Evolutionary conservation across 345 rosid genomes (phyloP).

Genomic region (Salix koriyanagi): DNA sequence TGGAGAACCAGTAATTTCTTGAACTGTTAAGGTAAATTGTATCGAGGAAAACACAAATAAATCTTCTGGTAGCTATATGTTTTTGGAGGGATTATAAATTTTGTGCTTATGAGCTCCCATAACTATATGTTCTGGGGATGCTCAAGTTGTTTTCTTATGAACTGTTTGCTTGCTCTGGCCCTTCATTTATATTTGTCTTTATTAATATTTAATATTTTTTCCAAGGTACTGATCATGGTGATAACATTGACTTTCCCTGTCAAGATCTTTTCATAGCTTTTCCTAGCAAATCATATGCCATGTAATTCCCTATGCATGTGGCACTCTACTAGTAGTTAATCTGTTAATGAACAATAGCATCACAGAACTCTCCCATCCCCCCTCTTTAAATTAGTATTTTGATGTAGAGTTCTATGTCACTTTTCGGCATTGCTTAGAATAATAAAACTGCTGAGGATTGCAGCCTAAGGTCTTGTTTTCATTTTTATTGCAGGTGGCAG

Average conservation of each 20-base stretch:
- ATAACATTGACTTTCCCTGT: no score
- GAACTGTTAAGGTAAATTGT: neutral
- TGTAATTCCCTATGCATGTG: neutral
- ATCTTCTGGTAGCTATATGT: neutral
- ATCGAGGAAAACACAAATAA: neutral
- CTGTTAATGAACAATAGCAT: neutral
- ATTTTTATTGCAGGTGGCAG: slow-evolving; percentile 60
- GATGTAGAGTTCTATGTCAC: neutral
- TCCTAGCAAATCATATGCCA: neutral
- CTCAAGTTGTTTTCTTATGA: neutral
- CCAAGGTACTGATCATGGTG: no score
- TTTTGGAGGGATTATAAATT: no score
- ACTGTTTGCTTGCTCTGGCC: neutral
- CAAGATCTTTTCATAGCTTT: neutral
- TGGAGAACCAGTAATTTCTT: neutral
- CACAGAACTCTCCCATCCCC: neutral
- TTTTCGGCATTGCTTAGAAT: neutral
- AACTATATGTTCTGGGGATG: neutral
- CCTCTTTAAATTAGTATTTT: neutral
- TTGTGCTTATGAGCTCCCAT: neutral
- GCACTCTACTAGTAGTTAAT: neutral
- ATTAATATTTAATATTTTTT: no score
- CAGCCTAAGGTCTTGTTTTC: slow-evolving; percentile 2
- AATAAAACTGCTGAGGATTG: neutral
- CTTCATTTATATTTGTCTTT: neutral